Conservation (phyloP, 2,329 filamentous ascomycete genomes). For the Westerdykella ornata region DNA sequence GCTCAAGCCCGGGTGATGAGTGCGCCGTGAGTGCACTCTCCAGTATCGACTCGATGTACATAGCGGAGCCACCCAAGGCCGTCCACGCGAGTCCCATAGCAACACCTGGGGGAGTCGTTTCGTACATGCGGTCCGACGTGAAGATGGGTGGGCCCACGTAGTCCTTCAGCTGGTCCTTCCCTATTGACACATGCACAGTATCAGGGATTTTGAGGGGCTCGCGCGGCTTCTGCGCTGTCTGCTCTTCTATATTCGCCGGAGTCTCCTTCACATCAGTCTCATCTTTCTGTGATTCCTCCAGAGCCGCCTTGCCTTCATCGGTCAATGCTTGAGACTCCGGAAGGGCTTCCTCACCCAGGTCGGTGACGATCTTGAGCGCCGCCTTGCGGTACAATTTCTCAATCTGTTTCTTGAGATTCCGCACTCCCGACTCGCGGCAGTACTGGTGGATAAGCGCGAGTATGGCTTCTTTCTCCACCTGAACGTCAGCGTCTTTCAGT, state of each 20-base stretch:
- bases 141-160: slow-evolving; percentile 95
- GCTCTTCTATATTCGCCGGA: slow-evolving; percentile 49
- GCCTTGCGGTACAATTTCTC: slow-evolving; percentile 98
- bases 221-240: slow-evolving; percentile 61
- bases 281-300: slow-evolving; percentile 65
- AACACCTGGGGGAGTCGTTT: slow-evolving; percentile 78
- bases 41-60: slow-evolving; percentile 95
- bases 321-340: slow-evolving; percentile 77
- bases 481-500: slow-evolving; percentile 83
- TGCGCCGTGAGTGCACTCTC: slow-evolving; percentile 70
- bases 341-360: slow-evolving; percentile 77
- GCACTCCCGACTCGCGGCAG: slow-evolving; percentile 92
- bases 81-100: slow-evolving; percentile 99
- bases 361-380: slow-evolving; percentile 92
- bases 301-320: slow-evolving; percentile 73
- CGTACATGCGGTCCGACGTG: slow-evolving; percentile 86
- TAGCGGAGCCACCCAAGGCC: slow-evolving; percentile 87
- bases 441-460: slow-evolving; percentile 98
- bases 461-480: slow-evolving; percentile 77
- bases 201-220: slow-evolving; percentile 78
- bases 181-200: slow-evolving; percentile 75
- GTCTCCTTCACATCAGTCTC: slow-evolving; percentile 57
- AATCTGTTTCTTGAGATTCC: slow-evolving; percentile 98
- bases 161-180: slow-evolving; percentile 86
- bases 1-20: slow-evolving; percentile 74